A percentile compares a stretch with the other conserved stretches of the same genome.
Evolutionary conservation across 2,329 filamentous ascomycete genomes (phyloP).

Genomic region (Chrysosporium keratinophilum): DNA sequence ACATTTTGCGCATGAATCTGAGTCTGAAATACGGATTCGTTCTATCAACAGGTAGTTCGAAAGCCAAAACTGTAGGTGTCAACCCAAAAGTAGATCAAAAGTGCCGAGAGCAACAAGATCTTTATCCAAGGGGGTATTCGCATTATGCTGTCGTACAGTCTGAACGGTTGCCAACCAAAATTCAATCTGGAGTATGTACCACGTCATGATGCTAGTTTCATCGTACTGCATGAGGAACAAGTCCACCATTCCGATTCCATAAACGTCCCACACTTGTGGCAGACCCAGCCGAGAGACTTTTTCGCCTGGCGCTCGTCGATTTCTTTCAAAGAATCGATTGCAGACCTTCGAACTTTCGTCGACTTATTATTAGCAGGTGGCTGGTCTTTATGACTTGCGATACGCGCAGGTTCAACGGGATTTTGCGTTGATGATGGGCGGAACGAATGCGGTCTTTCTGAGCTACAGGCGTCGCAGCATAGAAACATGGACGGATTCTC

Average conservation of each 20-base stretch:
- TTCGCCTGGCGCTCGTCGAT: conserved; percentile 36
- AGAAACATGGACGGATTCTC: conserved; percentile 51
- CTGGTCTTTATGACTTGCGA: conserved; percentile 3
- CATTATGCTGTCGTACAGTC: too few species aligned
- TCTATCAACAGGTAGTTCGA: too few species aligned
- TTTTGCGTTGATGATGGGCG: not conserved
- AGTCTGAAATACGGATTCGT: too few species aligned
- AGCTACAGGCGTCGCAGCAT: conserved; percentile 50
- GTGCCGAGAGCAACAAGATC: too few species aligned
- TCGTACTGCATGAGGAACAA: conserved; percentile 48
- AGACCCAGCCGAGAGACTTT: conserved; percentile 49
- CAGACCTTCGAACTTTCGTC: conserved; percentile 21
- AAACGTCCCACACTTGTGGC: conserved; percentile 47
- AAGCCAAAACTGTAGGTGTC: too few species aligned
- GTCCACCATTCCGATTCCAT: conserved; percentile 59
- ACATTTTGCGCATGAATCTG: too few species aligned
- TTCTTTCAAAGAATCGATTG: conserved; percentile 30
- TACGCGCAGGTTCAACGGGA: not conserved
- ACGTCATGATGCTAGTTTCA: conserved; percentile 38
- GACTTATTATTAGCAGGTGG: not conserved
- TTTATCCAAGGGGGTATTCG: too few species aligned
- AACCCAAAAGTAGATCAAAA: too few species aligned
- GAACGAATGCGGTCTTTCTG: conserved; percentile 43
- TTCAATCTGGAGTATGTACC: not conserved
- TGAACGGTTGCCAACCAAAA: not conserved